phyloP scores from a whole-genome alignment of 345 rosid genomes.

The Cardamine chenopodiifolia region DNA sequence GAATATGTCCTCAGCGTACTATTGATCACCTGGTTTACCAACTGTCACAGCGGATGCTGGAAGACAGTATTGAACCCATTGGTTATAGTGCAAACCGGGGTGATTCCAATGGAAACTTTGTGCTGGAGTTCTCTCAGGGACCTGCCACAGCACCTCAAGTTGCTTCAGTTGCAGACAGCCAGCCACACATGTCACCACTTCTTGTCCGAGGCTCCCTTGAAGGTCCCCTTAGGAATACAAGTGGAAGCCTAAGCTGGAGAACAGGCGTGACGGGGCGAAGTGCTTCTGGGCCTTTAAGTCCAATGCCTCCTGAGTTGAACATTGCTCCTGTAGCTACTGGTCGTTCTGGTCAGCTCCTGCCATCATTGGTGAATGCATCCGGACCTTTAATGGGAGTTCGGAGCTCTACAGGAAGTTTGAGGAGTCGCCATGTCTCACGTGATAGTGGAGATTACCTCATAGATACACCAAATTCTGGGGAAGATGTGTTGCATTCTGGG shows the following conservation, averaged over 20 bases:
- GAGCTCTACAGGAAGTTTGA: slow-evolving; percentile 91
- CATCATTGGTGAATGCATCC: slow-evolving; percentile 87
- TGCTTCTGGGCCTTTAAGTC: slow-evolving; percentile 87
- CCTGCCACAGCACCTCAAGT: slow-evolving; percentile 72
- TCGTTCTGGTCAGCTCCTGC: slow-evolving; percentile 92
- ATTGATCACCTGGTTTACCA: slow-evolving; percentile 98
- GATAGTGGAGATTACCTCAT: slow-evolving; percentile 96
- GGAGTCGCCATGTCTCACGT: slow-evolving; percentile 95
- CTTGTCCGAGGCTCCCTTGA: slow-evolving; percentile 96
- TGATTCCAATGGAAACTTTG: slow-evolving; percentile 70
- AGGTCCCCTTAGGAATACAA: slow-evolving; percentile 88
- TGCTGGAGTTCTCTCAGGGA: slow-evolving; percentile 96
- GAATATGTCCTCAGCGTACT: slow-evolving; percentile 95
- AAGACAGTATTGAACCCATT: slow-evolving; percentile 82
- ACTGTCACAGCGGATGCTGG: slow-evolving; percentile 89
- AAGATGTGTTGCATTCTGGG: slow-evolving; percentile 81
- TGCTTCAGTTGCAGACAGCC: slow-evolving; percentile 71
- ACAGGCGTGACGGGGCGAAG: slow-evolving; percentile 88
- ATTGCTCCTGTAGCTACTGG: slow-evolving; percentile 79
- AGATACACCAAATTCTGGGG: slow-evolving; percentile 95
- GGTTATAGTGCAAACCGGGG: slow-evolving; percentile 58
- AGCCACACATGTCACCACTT: slow-evolving; percentile 96
- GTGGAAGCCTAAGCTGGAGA: slow-evolving; percentile 96
- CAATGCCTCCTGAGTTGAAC: slow-evolving; percentile 91
- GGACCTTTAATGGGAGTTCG: slow-evolving; percentile 95